phyloP scores from a whole-genome alignment of 306 rosid genomes.

The Acacia melanoxylon region DNA sequence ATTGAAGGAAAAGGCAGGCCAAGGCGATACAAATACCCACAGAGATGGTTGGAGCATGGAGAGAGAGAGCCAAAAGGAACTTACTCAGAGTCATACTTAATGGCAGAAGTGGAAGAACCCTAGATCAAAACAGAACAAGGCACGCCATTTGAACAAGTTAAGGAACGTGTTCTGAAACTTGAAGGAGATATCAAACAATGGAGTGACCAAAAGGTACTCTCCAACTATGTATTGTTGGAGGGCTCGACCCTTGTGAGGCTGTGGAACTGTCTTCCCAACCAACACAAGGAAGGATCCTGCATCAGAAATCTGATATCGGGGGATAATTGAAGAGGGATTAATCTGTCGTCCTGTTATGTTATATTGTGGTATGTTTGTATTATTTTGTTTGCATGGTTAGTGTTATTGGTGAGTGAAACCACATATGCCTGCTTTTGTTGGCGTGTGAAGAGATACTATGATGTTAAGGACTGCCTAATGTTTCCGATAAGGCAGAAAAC shows the following conservation, averaged over 20 bases:
- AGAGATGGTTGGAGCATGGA: constrained; percentile 68
- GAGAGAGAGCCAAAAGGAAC: neutral
- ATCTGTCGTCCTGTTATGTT: neutral
- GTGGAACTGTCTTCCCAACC: constrained; percentile 50
- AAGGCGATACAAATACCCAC: constrained; percentile 55
- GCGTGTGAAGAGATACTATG: neutral
- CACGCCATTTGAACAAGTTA: neutral
- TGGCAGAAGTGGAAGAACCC: constrained; percentile 82
- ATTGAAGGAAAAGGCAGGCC: constrained; percentile 52
- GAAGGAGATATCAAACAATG: constrained; percentile 41
- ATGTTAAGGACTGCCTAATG: neutral
- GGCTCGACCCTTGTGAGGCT: constrained; percentile 49
- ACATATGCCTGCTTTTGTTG: neutral
- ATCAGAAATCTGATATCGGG: neutral
- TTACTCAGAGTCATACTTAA: constrained; percentile 56
- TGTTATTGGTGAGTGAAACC: neutral
- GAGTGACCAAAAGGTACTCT: constrained; percentile 8
- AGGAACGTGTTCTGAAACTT: constrained; percentile 23
- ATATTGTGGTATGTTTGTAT: neutral
- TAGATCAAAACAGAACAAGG: constrained; percentile 11
- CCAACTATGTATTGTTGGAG: constrained; percentile 44
- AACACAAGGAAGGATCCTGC: constrained; percentile 34
- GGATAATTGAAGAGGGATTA: neutral
- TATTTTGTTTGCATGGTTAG: neutral
- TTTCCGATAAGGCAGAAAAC: neutral